Percentiles rank a stretch among this genome's conserved stretches.
phyloP scores from a whole-genome alignment of 225 moss, liverwort and hornwort genomes.

The Asterella californica region DNA sequence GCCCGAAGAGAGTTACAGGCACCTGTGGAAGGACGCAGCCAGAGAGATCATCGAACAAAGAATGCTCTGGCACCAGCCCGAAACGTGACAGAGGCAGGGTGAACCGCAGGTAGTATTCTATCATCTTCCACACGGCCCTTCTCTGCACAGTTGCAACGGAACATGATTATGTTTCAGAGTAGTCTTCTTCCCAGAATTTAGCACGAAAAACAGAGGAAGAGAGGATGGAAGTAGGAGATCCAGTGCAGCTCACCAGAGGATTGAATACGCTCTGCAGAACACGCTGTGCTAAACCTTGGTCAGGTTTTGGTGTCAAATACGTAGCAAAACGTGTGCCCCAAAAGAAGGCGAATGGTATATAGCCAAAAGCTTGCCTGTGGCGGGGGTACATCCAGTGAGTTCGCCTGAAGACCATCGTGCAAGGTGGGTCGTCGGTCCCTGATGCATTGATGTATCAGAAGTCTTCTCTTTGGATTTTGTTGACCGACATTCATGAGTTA shows the following conservation, averaged over 20 bases:
- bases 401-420: conserved; percentile 46
- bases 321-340: conserved; percentile 28
- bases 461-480: no score
- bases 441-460: background rate
- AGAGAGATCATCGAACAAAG: conserved; percentile 30
- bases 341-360: conserved; percentile 31
- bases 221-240: background rate
- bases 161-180: background rate
- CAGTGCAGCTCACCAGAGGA: conserved; percentile 36
- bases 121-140: conserved; percentile 33
- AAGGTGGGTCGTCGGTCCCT: conserved; percentile 30
- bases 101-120: conserved; percentile 37
- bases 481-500: no score
- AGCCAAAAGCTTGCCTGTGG: conserved; percentile 36
- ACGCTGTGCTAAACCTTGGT: conserved; percentile 29
- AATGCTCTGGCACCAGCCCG: conserved; percentile 45
- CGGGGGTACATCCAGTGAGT: conserved; percentile 48
- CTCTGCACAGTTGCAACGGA: conserved; percentile 17
- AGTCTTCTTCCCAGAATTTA: background rate
- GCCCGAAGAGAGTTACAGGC: conserved; percentile 29
- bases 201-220: background rate
- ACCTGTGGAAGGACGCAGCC: conserved; percentile 46
- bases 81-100: conserved; percentile 31
- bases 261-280: conserved; percentile 27
- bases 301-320: conserved; percentile 42